Evolutionary conservation across 305 asterid genomes (phyloP).

Genomic region (Ajuga reptans): DNA sequence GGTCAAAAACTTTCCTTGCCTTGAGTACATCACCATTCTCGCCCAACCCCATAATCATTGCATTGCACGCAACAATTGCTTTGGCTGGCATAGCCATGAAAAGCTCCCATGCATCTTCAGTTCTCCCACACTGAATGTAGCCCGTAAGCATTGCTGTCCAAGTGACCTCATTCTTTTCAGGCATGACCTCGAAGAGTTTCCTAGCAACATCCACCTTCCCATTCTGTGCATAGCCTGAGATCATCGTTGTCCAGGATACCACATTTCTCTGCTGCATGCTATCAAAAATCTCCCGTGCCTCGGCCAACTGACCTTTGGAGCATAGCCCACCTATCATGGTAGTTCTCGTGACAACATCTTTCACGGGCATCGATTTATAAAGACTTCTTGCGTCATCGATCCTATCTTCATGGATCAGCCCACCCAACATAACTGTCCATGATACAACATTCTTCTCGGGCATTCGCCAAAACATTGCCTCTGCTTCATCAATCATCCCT

Average conservation of each 20-base stretch:
- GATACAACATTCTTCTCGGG: slow-evolving; percentile 61
- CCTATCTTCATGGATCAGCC: slow-evolving; percentile 40
- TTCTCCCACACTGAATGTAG: slow-evolving; percentile 54
- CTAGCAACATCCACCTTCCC: slow-evolving; percentile 54
- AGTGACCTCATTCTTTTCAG: slow-evolving; percentile 58
- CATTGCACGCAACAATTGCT: slow-evolving; percentile 49
- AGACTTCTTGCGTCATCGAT: slow-evolving; percentile 45
- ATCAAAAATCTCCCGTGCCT: slow-evolving; percentile 57
- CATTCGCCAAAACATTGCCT: slow-evolving; percentile 51
- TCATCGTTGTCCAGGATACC: slow-evolving; percentile 61
- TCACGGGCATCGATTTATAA: slow-evolving; percentile 43
- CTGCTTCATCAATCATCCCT: slow-evolving; percentile 47
- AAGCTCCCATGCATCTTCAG: slow-evolving; percentile 50
- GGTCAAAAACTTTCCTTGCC: slow-evolving; percentile 48
- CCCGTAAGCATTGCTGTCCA: slow-evolving; percentile 71
- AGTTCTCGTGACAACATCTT: slow-evolving; percentile 50
- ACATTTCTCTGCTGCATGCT: slow-evolving; percentile 40
- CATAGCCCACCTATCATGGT: slow-evolving; percentile 64
- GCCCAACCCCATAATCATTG: slow-evolving; percentile 48
- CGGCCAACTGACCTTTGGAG: slow-evolving; percentile 44
- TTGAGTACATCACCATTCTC: slow-evolving; percentile 40
- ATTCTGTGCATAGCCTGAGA: slow-evolving; percentile 49
- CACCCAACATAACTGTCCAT: slow-evolving; percentile 62
- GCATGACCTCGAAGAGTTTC: slow-evolving; percentile 72
- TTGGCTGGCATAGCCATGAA: slow-evolving; percentile 44